Base-by-base conservation (phyloP, 2,329 filamentous ascomycete species). In the Penicillium olsonii region DNA sequence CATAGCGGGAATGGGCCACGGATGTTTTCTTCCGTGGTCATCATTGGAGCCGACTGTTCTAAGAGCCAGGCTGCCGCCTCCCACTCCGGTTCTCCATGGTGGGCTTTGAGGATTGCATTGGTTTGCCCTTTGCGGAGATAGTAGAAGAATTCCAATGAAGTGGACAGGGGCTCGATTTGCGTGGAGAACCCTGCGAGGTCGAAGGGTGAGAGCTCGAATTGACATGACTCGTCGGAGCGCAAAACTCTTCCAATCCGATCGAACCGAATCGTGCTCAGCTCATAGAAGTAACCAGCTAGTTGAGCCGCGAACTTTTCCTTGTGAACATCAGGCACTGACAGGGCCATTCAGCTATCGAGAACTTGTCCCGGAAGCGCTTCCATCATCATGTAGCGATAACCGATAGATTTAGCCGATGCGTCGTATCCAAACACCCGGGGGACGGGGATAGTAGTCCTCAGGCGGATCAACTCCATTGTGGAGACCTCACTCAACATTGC, bases 231-330 rank as follows among this genome's bases (percentile, higher is more conserved):
- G 9, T 11, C 24, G 11, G 24, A 19, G 41, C 19, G 24, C 18
- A 14, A 22, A 12, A 42, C 15, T 12, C 27, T 26, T 12, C 37
- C 37, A 40, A 47, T 47, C 34, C 19, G 26, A 29, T 19, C 15
- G 12, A 47, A 47, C 15, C 20, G 37, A 26, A 47, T 39, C 12
- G 29, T 37, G 29, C 44, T 37, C 4, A 47, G 27, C 12, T 47
- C 44, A n/a, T 39, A 27, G n/a, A 47, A 2, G 22, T 41, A 33
- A 19, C 37, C 17, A 24, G 44, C 44, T 5, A 42, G 9, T 18
- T 41, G 37, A 19, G 44, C 26, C 7, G 37, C 27, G n/a, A 47
- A 47, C 26, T 29, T 41, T 15, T 35, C 26, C 22, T 41, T 31
- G 19, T 46, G 24, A 2, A 4, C 24, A 26, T 26, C 24, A 2